Conservation (phyloP, 441 rosid species). For the Breynia disticha region DNA sequence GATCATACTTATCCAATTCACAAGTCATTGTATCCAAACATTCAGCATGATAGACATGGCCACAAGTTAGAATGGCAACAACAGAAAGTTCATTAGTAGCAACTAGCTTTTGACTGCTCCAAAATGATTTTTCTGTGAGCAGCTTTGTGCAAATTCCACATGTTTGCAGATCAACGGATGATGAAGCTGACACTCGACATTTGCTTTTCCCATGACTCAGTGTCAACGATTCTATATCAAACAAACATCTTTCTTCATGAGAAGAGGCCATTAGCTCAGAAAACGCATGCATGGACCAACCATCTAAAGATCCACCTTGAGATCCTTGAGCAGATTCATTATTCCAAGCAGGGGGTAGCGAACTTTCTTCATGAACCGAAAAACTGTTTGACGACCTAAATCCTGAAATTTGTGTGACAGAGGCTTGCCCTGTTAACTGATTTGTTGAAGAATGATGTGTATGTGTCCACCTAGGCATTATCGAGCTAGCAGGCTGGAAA, state of each 20-base stretch:
- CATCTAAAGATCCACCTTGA: conserved; percentile 59
- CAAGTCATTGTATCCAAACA: conserved; percentile 88
- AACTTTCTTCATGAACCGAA: conserved; percentile 46
- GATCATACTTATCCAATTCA: conserved; percentile 78
- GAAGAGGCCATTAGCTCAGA: conserved; percentile 77
- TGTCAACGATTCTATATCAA: conserved; percentile 44
- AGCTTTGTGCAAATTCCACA: conserved; percentile 89
- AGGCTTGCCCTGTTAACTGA: conserved; percentile 31
- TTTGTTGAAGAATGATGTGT: conserved; percentile 30
- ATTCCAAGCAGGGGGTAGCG: conserved; percentile 39
- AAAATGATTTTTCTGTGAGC: conserved; percentile 64
- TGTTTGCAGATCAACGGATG: conserved; percentile 46
- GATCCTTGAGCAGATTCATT: conserved; percentile 47
- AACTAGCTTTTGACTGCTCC: conserved; percentile 69
- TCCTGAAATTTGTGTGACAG: conserved; percentile 37
- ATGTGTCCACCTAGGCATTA: conserved; percentile 33
- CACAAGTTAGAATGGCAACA: conserved; percentile 72
- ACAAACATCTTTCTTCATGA: conserved; percentile 49
- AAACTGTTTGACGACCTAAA: conserved; percentile 40
- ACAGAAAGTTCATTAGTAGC: conserved; percentile 58
- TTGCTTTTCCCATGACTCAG: conserved; percentile 40
- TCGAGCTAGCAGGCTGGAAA: conserved; percentile 35
- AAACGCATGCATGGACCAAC: conserved; percentile 77
- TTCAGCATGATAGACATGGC: conserved; percentile 92
- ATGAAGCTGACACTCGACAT: conserved; percentile 32